Evolutionary conservation across 495 filamentous ascomycete species (phyloP).

Genomic region (Podospora sp.): DNA sequence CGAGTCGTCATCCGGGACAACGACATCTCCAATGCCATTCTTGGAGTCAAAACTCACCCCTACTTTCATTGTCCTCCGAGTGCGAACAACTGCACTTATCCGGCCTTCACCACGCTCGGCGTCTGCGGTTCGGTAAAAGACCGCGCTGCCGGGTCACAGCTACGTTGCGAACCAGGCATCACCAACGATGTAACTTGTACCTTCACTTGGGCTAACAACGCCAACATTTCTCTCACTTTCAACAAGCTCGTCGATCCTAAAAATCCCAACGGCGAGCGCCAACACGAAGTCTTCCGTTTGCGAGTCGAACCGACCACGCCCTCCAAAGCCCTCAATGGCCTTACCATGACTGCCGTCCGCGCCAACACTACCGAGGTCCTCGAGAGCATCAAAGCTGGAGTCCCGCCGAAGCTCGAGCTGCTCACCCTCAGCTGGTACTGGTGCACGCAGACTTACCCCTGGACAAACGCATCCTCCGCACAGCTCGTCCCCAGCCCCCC

Average conservation of each 20-base stretch:
- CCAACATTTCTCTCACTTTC: constrained; percentile 4
- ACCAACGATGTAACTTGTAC: not conserved
- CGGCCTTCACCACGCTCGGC: constrained; percentile 20
- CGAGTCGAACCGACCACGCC: not conserved
- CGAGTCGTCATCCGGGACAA: not conserved
- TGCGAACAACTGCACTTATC: constrained; percentile 20
- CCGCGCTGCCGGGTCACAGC: not conserved
- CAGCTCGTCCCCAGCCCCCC: not conserved
- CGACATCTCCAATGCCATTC: constrained; percentile 15
- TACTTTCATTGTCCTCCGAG: constrained; percentile 21
- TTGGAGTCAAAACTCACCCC: constrained; percentile 1
- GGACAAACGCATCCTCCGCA: constrained; percentile 7
- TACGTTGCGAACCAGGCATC: constrained; percentile 1
- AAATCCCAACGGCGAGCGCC: not conserved
- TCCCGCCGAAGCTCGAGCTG: not conserved
- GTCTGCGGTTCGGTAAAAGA: constrained; percentile 15
- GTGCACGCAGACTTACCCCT: constrained; percentile 7
- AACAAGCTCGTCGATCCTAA: constrained; percentile 2
- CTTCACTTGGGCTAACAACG: not conserved
- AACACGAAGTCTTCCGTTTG: not conserved
- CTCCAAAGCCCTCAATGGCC: not conserved
- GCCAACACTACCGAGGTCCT: constrained; percentile 5
- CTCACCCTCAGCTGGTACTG: constrained; percentile 14
- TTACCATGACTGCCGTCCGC: constrained; percentile 13
- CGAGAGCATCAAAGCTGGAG: not conserved